A percentile compares a stretch with the other conserved stretches of the same genome.
phyloP scores from a whole-genome alignment of 345 rosid species.

The Noccaea bulbosa region DNA sequence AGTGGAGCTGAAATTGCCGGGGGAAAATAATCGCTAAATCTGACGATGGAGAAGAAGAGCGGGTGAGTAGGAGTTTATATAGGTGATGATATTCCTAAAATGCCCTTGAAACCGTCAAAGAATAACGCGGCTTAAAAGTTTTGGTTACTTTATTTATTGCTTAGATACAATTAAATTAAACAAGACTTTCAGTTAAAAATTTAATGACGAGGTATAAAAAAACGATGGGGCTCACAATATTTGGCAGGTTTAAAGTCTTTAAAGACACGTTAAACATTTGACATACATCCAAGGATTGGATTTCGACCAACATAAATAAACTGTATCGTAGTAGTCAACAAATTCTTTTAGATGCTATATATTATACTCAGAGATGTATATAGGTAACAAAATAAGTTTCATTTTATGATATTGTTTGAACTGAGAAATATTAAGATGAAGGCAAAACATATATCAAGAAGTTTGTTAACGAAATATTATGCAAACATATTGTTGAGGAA shows the following conservation, averaged over 20 bases:
- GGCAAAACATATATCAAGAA: not conserved
- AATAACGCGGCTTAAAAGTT: conserved; percentile 38
- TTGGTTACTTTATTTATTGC: conserved; percentile 35
- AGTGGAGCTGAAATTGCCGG: conserved; percentile 3
- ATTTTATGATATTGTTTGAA: not conserved
- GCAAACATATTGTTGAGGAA: conserved; percentile 1
- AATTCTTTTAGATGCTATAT: not conserved
- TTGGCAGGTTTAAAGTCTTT: conserved; percentile 26
- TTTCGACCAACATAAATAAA: conserved; percentile 20
- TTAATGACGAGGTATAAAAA: conserved; percentile 3
- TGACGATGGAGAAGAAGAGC: conserved; percentile 43
- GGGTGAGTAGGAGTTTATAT: conserved; percentile 41
- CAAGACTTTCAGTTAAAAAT: conserved; percentile 26
- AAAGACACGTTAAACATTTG: conserved; percentile 31
- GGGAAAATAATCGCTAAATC: conserved; percentile 26
- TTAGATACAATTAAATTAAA: conserved; percentile 3
- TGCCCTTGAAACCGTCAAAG: conserved; percentile 43
- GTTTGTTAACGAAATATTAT: not conserved
- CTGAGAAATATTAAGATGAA: not conserved
- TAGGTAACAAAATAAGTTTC: not conserved
- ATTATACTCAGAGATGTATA: no score
- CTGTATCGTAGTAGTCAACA: not conserved
- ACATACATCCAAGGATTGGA: conserved; percentile 25
- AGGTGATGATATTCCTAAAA: conserved; percentile 40
- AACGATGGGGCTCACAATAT: conserved; percentile 32